phyloP scores from a whole-genome alignment of 2,329 filamentous ascomycete genomes.

The Bipolaris oryzae region DNA sequence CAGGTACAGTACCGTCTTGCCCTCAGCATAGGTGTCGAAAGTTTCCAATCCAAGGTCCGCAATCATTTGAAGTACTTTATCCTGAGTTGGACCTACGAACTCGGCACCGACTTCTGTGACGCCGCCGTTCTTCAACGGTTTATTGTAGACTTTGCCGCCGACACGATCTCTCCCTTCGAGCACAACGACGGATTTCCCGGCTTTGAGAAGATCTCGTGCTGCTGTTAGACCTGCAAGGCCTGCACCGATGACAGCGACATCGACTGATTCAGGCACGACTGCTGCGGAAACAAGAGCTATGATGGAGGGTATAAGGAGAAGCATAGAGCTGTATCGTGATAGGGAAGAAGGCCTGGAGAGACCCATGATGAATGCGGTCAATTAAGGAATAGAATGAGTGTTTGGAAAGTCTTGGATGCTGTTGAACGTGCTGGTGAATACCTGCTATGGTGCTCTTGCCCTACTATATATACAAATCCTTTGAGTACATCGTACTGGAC shows the following conservation, averaged over 20 bases:
- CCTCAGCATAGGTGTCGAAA: slow-evolving; percentile 24
- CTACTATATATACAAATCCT: no score
- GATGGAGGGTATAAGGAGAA: neutral
- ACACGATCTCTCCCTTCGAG: slow-evolving; percentile 59
- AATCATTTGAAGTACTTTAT: slow-evolving; percentile 25
- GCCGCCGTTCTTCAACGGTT: slow-evolving; percentile 24
- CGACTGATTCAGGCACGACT: slow-evolving; percentile 16
- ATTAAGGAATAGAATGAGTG: neutral
- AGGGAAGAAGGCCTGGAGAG: neutral
- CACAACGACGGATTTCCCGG: slow-evolving; percentile 51
- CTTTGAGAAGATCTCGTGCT: slow-evolving; percentile 44
- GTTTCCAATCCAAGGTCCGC: slow-evolving; percentile 25
- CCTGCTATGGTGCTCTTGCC: no score
- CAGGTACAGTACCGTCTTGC: slow-evolving; percentile 22
- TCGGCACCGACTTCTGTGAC: slow-evolving; percentile 32
- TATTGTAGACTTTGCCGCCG: slow-evolving; percentile 58
- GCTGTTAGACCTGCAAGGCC: slow-evolving; percentile 45
- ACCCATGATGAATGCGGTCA: neutral
- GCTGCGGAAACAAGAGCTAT: neutral
- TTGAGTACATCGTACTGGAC: no score
- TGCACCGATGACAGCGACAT: slow-evolving; percentile 53
- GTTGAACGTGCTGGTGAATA: no score
- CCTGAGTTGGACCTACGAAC: slow-evolving; percentile 33
- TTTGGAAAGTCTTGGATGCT: no score
- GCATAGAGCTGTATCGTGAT: neutral